Base-by-base conservation (phyloP, 1,284 basidiomycete genomes). In the Nidula niveotomentosa region DNA sequence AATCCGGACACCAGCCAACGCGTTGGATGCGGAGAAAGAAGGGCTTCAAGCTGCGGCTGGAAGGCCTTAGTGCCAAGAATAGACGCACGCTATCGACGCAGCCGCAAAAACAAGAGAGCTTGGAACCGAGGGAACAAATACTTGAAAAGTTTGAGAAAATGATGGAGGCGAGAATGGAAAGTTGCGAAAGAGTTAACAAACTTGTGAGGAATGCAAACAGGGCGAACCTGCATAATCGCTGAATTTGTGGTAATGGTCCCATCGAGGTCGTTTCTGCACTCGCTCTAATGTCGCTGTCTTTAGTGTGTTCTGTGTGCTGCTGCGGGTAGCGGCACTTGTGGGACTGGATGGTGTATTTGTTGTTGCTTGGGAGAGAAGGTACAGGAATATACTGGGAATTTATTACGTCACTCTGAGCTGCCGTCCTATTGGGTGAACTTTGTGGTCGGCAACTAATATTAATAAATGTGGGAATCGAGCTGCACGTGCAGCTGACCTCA, bases 111-210 rank as follows among this genome's bases (percentile, higher is more conserved):
- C 53, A 60, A 30, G 48, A 46, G 17, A 49, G 37, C 45, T 54
- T 55, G 44, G 55, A 63, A 23, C 65, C 68, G 18, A 60, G 68
- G 43, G 69, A 85, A 34, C 79, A 78, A 50, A 77, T 90, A 53
- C 73, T 90, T 55, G 80, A 85, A 61, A 79, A 84, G 74, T 89
- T 87, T 64, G 84, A 84, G 54, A 78, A 81, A 59, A 83, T 90
- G 73, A 81, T 89, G 75, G 85, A 88, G 61, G 76, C 83, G 6
- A 78, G 88, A 52, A 83, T 90, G 79, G 86, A 90, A 67, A 88
- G 85, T 64, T 90, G 88, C 66, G 76, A 85, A 58, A 75, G 86
- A 37, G 74, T 88, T 49, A 80, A 81, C 58, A 76, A 76, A 47
- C 74, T 90, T 59, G 78, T 89, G 39, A 76, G 77, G 60, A 77